A percentile compares a stretch with the other conserved stretches of the same genome.
These are phyloP conservation scores for Rubus parviflorus DNA, from an alignment of 306 rosid species.

Conservation along the genomic window DNA sequence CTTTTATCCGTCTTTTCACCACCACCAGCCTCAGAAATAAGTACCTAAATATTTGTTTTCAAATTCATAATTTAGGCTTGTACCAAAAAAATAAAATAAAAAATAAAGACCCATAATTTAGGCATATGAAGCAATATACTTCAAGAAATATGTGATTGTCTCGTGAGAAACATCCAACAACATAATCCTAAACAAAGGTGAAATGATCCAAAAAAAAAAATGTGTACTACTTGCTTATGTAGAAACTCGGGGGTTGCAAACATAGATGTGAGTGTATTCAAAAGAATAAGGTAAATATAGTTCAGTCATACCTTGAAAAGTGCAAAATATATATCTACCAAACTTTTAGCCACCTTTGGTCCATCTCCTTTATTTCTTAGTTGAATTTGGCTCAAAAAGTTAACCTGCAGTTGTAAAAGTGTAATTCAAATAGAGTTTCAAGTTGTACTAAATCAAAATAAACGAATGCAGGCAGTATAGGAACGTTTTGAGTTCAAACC, in stretches of 20 bases:
- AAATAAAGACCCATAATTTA: neutral
- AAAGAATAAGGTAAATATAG: constrained; percentile 3
- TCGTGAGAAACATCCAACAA: neutral
- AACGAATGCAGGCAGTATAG: constrained; percentile 2
- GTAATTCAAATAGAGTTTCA: constrained; percentile 16
- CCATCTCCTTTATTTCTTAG: constrained; percentile 82
- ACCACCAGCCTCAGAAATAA: constrained; percentile 54
- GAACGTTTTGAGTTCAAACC: neutral
- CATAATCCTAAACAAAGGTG: neutral
- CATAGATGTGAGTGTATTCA: neutral
- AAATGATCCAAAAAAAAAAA: neutral
- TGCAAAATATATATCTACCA: constrained; percentile 85
- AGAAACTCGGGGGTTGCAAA: neutral
- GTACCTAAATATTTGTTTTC: constrained; percentile 48
- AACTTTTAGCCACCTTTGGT: constrained; percentile 89
- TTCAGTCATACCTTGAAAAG: constrained; percentile 78
- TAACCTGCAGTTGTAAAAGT: constrained; percentile 53
- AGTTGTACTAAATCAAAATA: constrained; percentile 13
- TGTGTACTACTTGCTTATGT: neutral
- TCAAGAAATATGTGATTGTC: neutral
- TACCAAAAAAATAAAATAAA: neutral
- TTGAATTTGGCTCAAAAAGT: constrained; percentile 89
- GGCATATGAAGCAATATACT: neutral
- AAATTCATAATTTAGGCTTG: neutral
- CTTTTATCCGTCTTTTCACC: constrained; percentile 47